phyloP scores from a whole-genome alignment of 2,329 filamentous ascomycete species.

The Paecilomyces niveus region DNA sequence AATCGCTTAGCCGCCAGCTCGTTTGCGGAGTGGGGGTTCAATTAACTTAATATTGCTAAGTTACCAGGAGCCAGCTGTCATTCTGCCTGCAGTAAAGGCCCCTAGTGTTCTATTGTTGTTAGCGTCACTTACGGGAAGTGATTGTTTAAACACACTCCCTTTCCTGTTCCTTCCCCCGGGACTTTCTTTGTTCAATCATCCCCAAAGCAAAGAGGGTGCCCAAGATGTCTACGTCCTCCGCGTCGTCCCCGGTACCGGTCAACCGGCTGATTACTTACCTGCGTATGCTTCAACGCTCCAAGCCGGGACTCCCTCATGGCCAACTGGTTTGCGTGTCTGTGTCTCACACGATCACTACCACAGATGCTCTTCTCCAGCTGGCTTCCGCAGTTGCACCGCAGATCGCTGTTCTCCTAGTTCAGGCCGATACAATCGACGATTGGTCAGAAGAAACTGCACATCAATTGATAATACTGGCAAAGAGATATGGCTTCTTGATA shows the following conservation, averaged over 20 bases:
- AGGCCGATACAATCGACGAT: slow-evolving; percentile 56
- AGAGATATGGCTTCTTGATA: slow-evolving; percentile 30
- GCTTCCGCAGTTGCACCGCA: slow-evolving; percentile 54
- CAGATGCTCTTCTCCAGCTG: slow-evolving; percentile 47
- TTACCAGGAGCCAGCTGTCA: neutral
- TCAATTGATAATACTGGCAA: slow-evolving; percentile 27
- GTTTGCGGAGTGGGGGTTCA: neutral
- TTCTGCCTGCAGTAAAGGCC: neutral
- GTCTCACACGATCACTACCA: slow-evolving; percentile 52
- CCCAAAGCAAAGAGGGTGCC: neutral
- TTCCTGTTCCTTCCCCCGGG: neutral
- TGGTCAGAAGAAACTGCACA: slow-evolving; percentile 50
- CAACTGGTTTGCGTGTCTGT: slow-evolving; percentile 39
- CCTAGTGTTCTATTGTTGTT: neutral
- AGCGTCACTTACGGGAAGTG: neutral
- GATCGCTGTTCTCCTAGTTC: slow-evolving; percentile 55
- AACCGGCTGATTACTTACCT: slow-evolving; percentile 33
- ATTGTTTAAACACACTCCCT: neutral
- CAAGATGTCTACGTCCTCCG: neutral
- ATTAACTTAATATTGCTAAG: neutral
- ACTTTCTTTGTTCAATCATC: neutral
- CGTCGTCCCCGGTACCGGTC: slow-evolving; percentile 10
- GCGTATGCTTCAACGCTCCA: slow-evolving; percentile 23
- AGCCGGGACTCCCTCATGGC: slow-evolving; percentile 30
- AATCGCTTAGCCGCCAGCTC: slow-evolving; percentile 1